A percentile compares a stretch with the other conserved stretches of the same genome.
These are phyloP conservation scores for Plasmodium cynomolgi DNA, from an alignment of 169 alveolate genomes.

Conservation along the genomic window DNA sequence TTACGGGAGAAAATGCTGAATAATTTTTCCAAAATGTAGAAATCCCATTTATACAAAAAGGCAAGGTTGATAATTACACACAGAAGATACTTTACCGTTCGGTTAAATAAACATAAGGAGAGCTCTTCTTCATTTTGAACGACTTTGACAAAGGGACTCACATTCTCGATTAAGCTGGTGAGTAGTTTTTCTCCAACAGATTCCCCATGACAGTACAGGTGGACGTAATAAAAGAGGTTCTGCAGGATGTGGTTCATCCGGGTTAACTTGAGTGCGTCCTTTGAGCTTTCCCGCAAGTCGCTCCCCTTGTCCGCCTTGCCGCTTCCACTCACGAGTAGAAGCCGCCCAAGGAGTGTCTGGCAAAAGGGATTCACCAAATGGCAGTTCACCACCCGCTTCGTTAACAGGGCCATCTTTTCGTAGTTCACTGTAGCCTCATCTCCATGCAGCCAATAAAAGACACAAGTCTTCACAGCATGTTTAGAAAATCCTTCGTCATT, in stretches of 20 bases:
- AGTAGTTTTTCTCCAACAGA: slow-evolving; percentile 8
- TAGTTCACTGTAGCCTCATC: slow-evolving; percentile 4
- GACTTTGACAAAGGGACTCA: slow-evolving; percentile 3
- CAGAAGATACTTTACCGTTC: slow-evolving; percentile 6
- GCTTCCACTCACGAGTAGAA: neutral
- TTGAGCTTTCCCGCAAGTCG: neutral
- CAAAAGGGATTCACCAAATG: slow-evolving; percentile 18
- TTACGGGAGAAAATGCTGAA: slow-evolving; percentile 13
- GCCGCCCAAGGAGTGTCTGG: neutral
- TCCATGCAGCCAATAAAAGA: neutral
- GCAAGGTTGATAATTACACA: slow-evolving; percentile 7
- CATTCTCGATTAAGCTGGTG: neutral
- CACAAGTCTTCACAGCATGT: slow-evolving; percentile 16
- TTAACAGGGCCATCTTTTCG: slow-evolving; percentile 22
- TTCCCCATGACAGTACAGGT: slow-evolving; percentile 14
- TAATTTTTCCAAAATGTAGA: slow-evolving; percentile 31
- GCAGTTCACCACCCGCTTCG: slow-evolving; percentile 7
- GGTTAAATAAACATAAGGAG: slow-evolving; percentile 38
- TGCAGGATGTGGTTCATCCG: slow-evolving; percentile 10
- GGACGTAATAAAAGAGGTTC: slow-evolving; percentile 37
- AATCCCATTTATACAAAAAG: slow-evolving; percentile 28
- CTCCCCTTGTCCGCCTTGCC: neutral
- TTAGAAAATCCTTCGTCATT: slow-evolving; percentile 41
- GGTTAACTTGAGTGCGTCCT: neutral
- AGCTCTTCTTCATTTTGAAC: slow-evolving; percentile 11